Evolutionary conservation across 2,329 filamentous ascomycete genomes (phyloP).

Genomic region (Trichoderma asperellum): DNA sequence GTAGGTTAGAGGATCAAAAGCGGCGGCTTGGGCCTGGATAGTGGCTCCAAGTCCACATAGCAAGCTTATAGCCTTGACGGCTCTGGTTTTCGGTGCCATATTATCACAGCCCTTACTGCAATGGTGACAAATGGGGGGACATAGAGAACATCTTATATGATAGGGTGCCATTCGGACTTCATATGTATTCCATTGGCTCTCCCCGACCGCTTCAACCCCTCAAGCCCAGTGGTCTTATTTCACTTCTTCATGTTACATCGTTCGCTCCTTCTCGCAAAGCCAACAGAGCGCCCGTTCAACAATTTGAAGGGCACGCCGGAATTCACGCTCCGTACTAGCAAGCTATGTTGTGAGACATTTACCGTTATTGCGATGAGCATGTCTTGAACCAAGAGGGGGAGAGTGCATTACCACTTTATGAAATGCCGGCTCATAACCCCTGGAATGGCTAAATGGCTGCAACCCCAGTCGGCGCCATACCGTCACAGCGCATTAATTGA

Average conservation of each 20-base stretch:
- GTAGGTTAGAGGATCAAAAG: constrained; percentile 37
- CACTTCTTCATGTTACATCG: constrained; percentile 25
- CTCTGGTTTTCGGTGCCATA: constrained; percentile 3
- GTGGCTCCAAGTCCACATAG: constrained; percentile 6
- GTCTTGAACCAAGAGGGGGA: constrained; percentile 18
- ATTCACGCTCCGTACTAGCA: constrained; percentile 6
- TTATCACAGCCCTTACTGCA: not conserved
- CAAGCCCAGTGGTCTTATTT: not conserved
- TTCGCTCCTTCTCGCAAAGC: constrained; percentile 1
- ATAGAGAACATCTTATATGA: not conserved
- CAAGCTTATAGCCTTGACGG: constrained; percentile 4
- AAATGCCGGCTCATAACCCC: constrained; percentile 20
- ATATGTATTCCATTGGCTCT: constrained; percentile 19
- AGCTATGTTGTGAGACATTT: constrained; percentile 18
- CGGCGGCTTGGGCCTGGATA: not conserved
- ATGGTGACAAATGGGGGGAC: not conserved
- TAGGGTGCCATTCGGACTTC: not conserved
- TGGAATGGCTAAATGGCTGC: constrained; percentile 25
- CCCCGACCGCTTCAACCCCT: not conserved
- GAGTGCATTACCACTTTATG: constrained; percentile 20
- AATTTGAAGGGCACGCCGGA: not conserved
- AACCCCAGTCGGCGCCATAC: constrained; percentile 19
- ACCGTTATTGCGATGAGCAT: constrained; percentile 23
- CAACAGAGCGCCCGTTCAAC: constrained; percentile 7
- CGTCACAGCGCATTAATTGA: not conserved